Conservation (phyloP, 1,284 basidiomycete species). For the Takashimella koratensis region DNA sequence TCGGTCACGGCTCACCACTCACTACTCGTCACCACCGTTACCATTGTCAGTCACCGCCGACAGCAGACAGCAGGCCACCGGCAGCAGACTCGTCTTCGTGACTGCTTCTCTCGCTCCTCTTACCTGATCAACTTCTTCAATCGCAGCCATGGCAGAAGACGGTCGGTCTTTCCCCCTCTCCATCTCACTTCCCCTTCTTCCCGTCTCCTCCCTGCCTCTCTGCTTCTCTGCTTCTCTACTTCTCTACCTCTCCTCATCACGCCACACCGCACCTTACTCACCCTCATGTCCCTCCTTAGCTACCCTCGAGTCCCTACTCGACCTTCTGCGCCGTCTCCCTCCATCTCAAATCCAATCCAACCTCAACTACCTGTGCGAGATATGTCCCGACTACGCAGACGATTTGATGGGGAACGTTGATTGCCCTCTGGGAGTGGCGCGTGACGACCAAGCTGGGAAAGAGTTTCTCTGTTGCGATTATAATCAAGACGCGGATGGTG, state of each 20-base stretch:
- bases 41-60: not conserved
- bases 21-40: not conserved
- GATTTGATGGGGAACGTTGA: constrained; percentile 94
- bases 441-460: constrained; percentile 66
- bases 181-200: too few relatives aligned
- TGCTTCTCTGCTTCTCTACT: too few relatives aligned
- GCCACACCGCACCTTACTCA: too few relatives aligned
- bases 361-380: constrained; percentile 71
- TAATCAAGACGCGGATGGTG: constrained; percentile 93
- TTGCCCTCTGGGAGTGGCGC: constrained; percentile 80
- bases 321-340: constrained; percentile 91
- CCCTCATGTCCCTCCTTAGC: constrained; percentile 4
- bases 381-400: constrained; percentile 92
- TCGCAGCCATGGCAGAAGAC: not conserved
- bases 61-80: too few relatives aligned
- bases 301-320: constrained; percentile 76
- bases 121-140: too few relatives aligned
- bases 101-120: too few relatives aligned
- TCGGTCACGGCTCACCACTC: not conserved
- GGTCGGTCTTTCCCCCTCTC: not conserved
- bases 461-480: constrained; percentile 97
- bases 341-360: constrained; percentile 89
- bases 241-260: too few relatives aligned
- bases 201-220: too few relatives aligned
- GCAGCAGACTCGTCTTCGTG: too few relatives aligned